A percentile compares a stretch with the other conserved stretches of the same genome.
Evolutionary conservation across 768 basidiomycete genomes (phyloP).

Genomic region (Lentinula detonsa): DNA sequence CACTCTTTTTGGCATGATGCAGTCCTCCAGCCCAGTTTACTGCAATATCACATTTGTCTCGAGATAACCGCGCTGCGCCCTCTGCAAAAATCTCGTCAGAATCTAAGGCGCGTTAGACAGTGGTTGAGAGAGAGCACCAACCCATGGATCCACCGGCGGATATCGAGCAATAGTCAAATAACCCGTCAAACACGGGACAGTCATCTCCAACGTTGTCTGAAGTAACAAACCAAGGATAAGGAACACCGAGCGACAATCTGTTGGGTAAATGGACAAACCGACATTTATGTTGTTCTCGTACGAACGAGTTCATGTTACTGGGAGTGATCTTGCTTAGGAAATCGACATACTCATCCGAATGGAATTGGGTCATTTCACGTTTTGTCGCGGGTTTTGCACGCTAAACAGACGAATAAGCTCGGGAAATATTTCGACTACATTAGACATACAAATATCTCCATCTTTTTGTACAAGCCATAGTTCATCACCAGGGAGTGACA

Average conservation of each 20-base stretch:
- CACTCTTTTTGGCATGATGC: conserved; percentile 98
- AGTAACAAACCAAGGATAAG: background rate
- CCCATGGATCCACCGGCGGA: conserved; percentile 99
- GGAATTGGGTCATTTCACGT: conserved; percentile 99
- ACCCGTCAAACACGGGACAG: conserved; percentile 96
- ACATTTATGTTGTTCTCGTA: conserved; percentile 98
- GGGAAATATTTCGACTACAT: background rate
- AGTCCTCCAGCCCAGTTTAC: conserved; percentile 99
- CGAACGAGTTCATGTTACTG: conserved; percentile 88
- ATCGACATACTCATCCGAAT: conserved; percentile 98
- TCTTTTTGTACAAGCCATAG: conserved; percentile 97
- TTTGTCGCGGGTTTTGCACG: conserved; percentile 99
- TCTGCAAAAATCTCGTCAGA: conserved; percentile 41
- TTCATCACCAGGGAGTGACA: conserved; percentile 99
- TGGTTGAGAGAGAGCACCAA: conserved; percentile 27
- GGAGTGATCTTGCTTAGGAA: conserved; percentile 93
- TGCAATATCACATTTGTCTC: conserved; percentile 98
- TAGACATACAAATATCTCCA: conserved; percentile 95
- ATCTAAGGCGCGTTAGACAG: conserved; percentile 1
- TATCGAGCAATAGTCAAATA: conserved; percentile 99
- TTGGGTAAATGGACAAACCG: conserved; percentile 14
- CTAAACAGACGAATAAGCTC: conserved; percentile 32
- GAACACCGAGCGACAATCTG: background rate
- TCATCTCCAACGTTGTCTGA: conserved; percentile 97
- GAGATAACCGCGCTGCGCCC: conserved; percentile 91